phyloP scores from a whole-genome alignment of 768 basidiomycete genomes.

The Calocera cornea region DNA sequence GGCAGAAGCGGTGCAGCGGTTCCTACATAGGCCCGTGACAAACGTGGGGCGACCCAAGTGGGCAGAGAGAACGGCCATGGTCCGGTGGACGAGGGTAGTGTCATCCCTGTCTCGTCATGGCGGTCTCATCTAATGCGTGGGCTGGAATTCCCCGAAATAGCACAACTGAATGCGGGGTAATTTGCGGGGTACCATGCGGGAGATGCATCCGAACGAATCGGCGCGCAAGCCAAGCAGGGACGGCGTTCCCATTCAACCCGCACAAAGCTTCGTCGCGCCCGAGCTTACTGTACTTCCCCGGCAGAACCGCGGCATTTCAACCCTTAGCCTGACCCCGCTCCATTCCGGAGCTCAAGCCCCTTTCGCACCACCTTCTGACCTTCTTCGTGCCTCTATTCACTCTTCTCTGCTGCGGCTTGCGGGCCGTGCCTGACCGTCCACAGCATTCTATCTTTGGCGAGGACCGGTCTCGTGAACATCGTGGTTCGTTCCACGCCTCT shows the following conservation, averaged over 20 bases:
- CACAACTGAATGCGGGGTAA: background rate
- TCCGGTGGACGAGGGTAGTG: too few species aligned
- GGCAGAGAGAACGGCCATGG: too few species aligned
- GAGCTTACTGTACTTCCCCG: background rate
- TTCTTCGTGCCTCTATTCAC: background rate
- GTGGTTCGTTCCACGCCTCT: background rate
- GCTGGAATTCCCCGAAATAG: too few species aligned
- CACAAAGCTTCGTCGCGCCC: background rate
- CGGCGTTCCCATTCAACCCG: background rate
- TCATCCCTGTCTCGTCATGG: too few species aligned
- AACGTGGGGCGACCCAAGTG: too few species aligned
- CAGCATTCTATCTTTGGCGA: background rate
- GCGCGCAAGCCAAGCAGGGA: background rate
- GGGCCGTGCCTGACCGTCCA: background rate
- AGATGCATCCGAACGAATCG: background rate
- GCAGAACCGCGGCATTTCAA: background rate
- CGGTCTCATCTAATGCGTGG: too few species aligned
- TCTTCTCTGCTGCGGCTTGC: background rate
- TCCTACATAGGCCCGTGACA: too few species aligned
- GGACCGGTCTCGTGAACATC: background rate
- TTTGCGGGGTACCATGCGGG: background rate
- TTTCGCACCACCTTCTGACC: constrained; percentile 2
- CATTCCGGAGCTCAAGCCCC: background rate
- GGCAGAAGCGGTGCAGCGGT: too few species aligned
- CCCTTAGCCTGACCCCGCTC: background rate